These are phyloP conservation scores for Tricholomella constricta DNA, from an alignment of 768 basidiomycete genomes.

Conservation along the genomic window DNA sequence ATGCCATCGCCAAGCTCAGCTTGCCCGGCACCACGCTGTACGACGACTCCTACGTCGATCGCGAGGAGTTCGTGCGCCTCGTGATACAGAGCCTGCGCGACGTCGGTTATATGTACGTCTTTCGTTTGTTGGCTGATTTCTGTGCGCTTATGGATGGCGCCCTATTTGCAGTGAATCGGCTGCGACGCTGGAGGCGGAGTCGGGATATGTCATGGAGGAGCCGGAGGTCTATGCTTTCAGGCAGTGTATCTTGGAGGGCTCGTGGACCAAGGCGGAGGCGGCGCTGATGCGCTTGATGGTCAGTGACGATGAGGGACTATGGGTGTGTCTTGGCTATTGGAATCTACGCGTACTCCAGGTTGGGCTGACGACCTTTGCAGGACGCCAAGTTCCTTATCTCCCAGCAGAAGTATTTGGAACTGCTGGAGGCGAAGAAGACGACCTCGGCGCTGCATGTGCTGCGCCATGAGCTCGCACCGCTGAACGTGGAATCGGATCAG, in stretches of 20 bases:
- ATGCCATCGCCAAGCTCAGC: conserved; percentile 59
- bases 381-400: conserved; percentile 86
- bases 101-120: conserved; percentile 72
- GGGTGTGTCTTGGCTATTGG: conserved; percentile 47
- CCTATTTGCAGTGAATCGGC: conserved; percentile 85
- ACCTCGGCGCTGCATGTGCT: conserved; percentile 84
- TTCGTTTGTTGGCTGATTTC: conserved; percentile 9
- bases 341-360: neutral
- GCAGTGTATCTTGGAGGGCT: conserved; percentile 73
- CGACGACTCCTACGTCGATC: conserved; percentile 75
- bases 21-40: conserved; percentile 76
- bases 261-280: conserved; percentile 79
- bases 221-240: conserved; percentile 79
- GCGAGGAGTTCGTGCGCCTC: conserved; percentile 89
- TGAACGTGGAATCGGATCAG: conserved; percentile 77
- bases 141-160: neutral
- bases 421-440: conserved; percentile 79
- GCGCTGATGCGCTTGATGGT: conserved; percentile 71
- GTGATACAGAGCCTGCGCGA: conserved; percentile 89
- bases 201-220: conserved; percentile 85
- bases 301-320: conserved; percentile 63
- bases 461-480: conserved; percentile 84
- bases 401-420: conserved; percentile 95
- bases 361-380: conserved; percentile 36
- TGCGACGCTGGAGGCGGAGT: conserved; percentile 86